These are phyloP conservation scores for Starmera quercuum DNA, from an alignment of 805 yeast species.

Conservation along the genomic window DNA sequence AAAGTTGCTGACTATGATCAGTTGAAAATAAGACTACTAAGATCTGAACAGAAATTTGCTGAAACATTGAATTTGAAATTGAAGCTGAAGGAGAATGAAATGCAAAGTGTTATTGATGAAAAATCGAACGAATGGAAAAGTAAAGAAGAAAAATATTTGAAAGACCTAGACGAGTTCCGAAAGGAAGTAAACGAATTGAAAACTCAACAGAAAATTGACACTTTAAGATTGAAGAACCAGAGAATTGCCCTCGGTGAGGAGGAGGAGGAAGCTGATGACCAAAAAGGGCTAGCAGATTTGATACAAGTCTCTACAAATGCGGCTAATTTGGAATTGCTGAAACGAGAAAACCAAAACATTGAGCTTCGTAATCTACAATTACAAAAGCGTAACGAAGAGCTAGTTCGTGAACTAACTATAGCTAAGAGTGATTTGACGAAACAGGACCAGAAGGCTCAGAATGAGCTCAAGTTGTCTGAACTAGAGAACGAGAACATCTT, in stretches of 20 bases:
- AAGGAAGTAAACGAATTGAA: constrained; percentile 57
- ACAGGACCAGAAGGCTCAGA: constrained; percentile 32
- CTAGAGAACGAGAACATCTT: constrained; percentile 65
- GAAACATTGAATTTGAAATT: constrained; percentile 46
- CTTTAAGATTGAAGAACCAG: constrained; percentile 38
- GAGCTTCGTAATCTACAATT: constrained; percentile 62
- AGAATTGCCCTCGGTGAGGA: constrained; percentile 32
- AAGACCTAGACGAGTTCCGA: constrained; percentile 44
- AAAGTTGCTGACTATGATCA: constrained; percentile 73
- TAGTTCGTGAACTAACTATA: constrained; percentile 56
- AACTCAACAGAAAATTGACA: constrained; percentile 29
- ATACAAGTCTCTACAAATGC: constrained; percentile 24
- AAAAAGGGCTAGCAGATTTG: constrained; percentile 14
- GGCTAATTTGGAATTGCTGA: constrained; percentile 54
- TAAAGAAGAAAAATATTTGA: constrained; percentile 43
- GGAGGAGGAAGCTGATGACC: constrained; percentile 17
- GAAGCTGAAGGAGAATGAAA: constrained; percentile 67
- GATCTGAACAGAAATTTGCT: constrained; percentile 54
- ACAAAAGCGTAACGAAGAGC: constrained; percentile 70
- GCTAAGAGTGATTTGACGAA: constrained; percentile 37
- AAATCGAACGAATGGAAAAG: constrained; percentile 62
- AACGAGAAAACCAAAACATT: constrained; percentile 66
- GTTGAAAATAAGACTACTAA: constrained; percentile 52
- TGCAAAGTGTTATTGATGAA: constrained; percentile 62
- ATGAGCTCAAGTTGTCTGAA: constrained; percentile 38